Evolutionary conservation across 768 basidiomycete species (phyloP).

Genomic region (Tubosaeta sp.): DNA sequence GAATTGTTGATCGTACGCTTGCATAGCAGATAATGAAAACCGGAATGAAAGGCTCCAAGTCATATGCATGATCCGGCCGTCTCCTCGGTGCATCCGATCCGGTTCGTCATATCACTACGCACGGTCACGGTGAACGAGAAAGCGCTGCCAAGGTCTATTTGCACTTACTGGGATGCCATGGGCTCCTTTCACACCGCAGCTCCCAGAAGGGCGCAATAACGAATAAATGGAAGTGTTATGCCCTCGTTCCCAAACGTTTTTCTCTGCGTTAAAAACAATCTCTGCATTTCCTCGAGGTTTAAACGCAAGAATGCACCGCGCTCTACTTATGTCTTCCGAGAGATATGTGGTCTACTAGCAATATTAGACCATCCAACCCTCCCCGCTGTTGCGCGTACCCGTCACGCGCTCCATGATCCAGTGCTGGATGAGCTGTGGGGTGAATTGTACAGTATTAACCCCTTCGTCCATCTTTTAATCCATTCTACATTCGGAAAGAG

Average conservation of each 20-base stretch:
- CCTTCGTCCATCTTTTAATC: slow-evolving; percentile 20
- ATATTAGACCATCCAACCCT: slow-evolving; percentile 12
- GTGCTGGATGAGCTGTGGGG: slow-evolving; percentile 26
- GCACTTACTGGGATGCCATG: slow-evolving; percentile 5
- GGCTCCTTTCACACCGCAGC: slow-evolving; percentile 1
- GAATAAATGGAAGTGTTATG: slow-evolving; percentile 1
- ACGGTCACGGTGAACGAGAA: background rate
- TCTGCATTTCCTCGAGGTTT: background rate
- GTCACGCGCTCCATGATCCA: slow-evolving; percentile 17
- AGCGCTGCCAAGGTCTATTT: slow-evolving; percentile 1
- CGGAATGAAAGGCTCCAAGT: background rate
- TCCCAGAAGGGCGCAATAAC: slow-evolving; percentile 1
- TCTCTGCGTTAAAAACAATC: background rate
- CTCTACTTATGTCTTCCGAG: slow-evolving; percentile 16
- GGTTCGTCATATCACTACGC: background rate
- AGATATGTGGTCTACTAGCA: slow-evolving; percentile 11
- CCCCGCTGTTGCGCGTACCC: slow-evolving; percentile 23
- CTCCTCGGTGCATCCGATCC: background rate
- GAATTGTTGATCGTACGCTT: background rate
- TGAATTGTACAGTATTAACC: slow-evolving; percentile 18
- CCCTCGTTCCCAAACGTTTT: background rate
- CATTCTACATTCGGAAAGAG: background rate
- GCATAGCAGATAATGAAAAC: slow-evolving; percentile 3
- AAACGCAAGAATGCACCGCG: slow-evolving; percentile 16
- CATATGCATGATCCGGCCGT: slow-evolving; percentile 22